Conservation (phyloP, 2,329 filamentous ascomycete genomes). For the Aureobasidium sp. region DNA sequence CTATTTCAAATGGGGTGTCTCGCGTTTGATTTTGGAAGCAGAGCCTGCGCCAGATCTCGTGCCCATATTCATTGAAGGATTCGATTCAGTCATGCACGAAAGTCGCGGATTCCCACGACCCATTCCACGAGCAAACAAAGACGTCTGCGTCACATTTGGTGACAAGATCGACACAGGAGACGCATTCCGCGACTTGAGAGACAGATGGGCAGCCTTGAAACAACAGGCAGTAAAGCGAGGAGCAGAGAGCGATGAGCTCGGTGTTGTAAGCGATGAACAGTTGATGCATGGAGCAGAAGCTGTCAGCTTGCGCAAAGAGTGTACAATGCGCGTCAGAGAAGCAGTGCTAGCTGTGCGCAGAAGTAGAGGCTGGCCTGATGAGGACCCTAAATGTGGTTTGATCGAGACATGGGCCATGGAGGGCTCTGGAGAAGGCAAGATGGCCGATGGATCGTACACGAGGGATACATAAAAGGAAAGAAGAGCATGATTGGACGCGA, state of each 20-base stretch:
- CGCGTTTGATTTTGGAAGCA: slow-evolving; percentile 81
- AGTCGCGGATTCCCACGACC: slow-evolving; percentile 71
- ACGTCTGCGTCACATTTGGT: slow-evolving; percentile 69
- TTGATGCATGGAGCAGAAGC: slow-evolving; percentile 69
- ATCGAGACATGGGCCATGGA: slow-evolving; percentile 73
- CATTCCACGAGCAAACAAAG: slow-evolving; percentile 66
- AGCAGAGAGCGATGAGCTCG: slow-evolving; percentile 34
- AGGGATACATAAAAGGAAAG: slow-evolving; percentile 42
- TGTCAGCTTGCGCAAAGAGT: slow-evolving; percentile 67
- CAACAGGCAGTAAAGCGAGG: slow-evolving; percentile 42
- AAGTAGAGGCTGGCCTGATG: slow-evolving; percentile 66
- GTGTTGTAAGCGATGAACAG: slow-evolving; percentile 58
- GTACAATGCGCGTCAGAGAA: slow-evolving; percentile 67
- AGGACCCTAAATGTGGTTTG: slow-evolving; percentile 68
- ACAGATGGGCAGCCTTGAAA: slow-evolving; percentile 64
- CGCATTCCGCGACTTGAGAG: slow-evolving; percentile 70
- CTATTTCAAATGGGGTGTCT: slow-evolving; percentile 98
- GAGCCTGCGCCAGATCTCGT: slow-evolving; percentile 82
- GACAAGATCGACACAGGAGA: slow-evolving; percentile 65
- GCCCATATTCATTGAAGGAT: slow-evolving; percentile 90
- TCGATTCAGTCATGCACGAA: slow-evolving; percentile 83
- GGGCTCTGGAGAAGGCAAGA: slow-evolving; percentile 47
- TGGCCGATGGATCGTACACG: slow-evolving; percentile 55
- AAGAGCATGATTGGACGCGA: slow-evolving; percentile 14
- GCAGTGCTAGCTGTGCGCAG: slow-evolving; percentile 74